These are phyloP conservation scores for Copromyces sp. DNA, from an alignment of 495 filamentous ascomycete genomes.

Conservation along the genomic window DNA sequence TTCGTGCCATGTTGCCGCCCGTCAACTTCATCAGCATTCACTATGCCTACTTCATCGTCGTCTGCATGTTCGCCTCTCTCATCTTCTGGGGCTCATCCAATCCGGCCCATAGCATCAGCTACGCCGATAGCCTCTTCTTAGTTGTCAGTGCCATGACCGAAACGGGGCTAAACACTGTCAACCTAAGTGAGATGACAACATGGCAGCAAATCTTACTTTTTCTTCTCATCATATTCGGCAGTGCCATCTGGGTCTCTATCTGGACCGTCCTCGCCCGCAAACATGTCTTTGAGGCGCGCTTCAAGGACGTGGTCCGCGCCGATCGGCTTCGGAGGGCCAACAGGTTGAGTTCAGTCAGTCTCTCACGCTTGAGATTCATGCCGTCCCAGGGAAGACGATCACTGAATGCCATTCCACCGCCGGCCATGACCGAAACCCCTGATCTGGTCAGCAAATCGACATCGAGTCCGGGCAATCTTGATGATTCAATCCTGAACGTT, in stretches of 20 bases:
- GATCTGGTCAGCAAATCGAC: neutral
- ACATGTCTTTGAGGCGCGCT: constrained; percentile 58
- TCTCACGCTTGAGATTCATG: constrained; percentile 6
- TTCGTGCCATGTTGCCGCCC: constrained; percentile 31
- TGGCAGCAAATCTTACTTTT: constrained; percentile 74
- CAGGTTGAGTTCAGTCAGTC: constrained; percentile 1
- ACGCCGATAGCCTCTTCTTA: constrained; percentile 68
- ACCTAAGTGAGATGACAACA: constrained; percentile 57
- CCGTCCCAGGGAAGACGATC: constrained; percentile 7
- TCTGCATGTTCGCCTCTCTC: constrained; percentile 52
- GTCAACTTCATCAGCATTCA: constrained; percentile 68
- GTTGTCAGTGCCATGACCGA: constrained; percentile 72
- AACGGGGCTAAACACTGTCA: constrained; percentile 61
- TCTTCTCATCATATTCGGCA: constrained; percentile 60
- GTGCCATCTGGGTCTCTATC: constrained; percentile 55
- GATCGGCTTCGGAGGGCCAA: constrained; percentile 26
- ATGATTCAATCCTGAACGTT: neutral
- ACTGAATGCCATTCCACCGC: neutral
- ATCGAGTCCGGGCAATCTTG: neutral
- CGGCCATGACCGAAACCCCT: neutral
- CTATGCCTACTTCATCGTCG: constrained; percentile 64
- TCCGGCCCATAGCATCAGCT: constrained; percentile 52
- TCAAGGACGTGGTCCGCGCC: constrained; percentile 47
- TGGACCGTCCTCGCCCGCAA: constrained; percentile 56
- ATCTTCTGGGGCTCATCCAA: constrained; percentile 63